Percentiles rank a stretch among this genome's conserved stretches.
Evolutionary conservation across 371 early-diverging fungal species (phyloP).

Genomic region (Actinomortierella ambigua): DNA sequence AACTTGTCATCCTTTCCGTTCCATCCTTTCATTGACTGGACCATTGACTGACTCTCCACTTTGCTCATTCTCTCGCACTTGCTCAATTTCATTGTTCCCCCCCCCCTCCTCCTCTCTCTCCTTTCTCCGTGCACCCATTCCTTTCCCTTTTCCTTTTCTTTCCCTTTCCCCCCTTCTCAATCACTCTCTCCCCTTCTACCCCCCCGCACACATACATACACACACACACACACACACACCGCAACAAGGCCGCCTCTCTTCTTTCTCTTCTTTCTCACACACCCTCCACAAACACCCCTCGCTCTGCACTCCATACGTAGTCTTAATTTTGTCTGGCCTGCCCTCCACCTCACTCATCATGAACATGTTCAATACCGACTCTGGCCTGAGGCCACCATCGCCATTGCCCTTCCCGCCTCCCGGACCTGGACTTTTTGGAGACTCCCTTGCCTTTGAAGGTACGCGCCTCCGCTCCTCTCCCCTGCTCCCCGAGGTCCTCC

Average conservation of each 20-base stretch:
- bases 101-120: background rate
- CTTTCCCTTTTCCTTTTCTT: background rate
- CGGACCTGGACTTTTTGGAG: conserved; percentile 37
- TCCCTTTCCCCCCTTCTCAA: background rate
- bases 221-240: background rate
- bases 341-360: conserved; percentile 1
- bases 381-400: conserved; percentile 44
- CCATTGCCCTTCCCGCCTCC: conserved; percentile 27
- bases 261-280: background rate
- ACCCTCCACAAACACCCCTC: background rate
- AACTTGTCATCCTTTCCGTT: too few species aligned
- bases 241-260: background rate
- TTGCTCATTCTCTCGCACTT: background rate
- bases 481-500: background rate
- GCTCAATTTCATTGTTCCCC: background rate
- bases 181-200: background rate
- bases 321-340: background rate
- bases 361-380: conserved; percentile 48
- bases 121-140: background rate
- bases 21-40: too few species aligned
- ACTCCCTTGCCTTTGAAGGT: conserved; percentile 35
- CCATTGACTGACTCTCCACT: background rate
- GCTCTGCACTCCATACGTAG: background rate
- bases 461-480: background rate
- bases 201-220: background rate